These are phyloP conservation scores for Aureobasidium pullulans DNA, from an alignment of 2,329 filamentous ascomycete species.

Conservation along the genomic window DNA sequence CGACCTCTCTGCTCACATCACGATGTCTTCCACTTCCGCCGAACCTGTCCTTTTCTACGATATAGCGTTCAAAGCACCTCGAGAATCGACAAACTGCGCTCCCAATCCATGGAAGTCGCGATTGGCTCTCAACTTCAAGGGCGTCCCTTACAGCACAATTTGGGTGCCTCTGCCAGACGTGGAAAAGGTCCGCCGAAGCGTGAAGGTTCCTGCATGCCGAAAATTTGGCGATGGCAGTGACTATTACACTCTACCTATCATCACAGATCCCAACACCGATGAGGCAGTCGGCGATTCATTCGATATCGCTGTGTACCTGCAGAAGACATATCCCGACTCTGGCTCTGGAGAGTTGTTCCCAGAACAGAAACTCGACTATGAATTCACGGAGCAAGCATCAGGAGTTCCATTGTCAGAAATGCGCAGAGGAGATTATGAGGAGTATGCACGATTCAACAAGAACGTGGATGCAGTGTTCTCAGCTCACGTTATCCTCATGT, in stretches of 20 bases:
- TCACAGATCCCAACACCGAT: conserved; percentile 40
- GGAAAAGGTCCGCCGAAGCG: conserved; percentile 37
- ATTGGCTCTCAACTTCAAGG: conserved; percentile 44
- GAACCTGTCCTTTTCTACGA: conserved; percentile 35
- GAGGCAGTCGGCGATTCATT: conserved; percentile 53
- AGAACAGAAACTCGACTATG: conserved; percentile 5
- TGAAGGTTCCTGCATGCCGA: conserved; percentile 45
- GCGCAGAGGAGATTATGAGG: conserved; percentile 45
- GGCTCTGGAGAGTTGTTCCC: conserved; percentile 15
- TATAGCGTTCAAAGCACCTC: conserved; percentile 34
- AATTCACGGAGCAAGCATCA: conserved; percentile 40
- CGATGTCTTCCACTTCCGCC: neutral
- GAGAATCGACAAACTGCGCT: conserved; percentile 31
- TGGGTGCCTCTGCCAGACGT: conserved; percentile 52
- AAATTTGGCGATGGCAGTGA: conserved; percentile 50
- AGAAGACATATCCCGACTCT: conserved; percentile 43
- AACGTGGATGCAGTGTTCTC: conserved; percentile 41
- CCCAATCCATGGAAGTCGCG: conserved; percentile 48
- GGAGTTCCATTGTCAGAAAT: conserved; percentile 28
- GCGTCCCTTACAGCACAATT: conserved; percentile 38
- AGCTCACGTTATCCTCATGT: conserved; percentile 32
- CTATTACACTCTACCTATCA: conserved; percentile 54
- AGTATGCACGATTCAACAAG: conserved; percentile 41
- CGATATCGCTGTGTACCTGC: conserved; percentile 56
- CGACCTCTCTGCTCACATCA: neutral